Evolutionary conservation across 805 yeast species (phyloP).

Genomic region (Candida oleophila): DNA sequence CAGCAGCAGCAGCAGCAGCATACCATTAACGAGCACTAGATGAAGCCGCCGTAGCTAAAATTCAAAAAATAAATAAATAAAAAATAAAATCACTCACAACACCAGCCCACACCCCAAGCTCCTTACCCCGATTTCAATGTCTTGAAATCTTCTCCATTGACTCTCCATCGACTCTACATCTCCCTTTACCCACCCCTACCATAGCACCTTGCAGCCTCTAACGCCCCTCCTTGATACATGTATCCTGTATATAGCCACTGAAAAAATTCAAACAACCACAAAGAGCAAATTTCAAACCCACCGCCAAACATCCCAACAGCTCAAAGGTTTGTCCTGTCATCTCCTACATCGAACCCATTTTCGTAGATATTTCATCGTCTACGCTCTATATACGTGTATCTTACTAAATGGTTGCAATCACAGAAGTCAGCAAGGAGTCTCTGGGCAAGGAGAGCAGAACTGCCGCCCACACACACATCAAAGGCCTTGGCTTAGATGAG

Average conservation of each 20-base stretch:
- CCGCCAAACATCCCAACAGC: too few relatives aligned
- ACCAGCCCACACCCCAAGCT: too few relatives aligned
- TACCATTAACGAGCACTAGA: too few relatives aligned
- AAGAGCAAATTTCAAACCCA: neutral
- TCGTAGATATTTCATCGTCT: neutral
- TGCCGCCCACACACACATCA: constrained; percentile 96
- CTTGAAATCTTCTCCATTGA: too few relatives aligned
- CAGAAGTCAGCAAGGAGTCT: constrained; percentile 62
- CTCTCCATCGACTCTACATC: too few relatives aligned
- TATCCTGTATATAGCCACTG: neutral
- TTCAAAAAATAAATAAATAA: too few relatives aligned
- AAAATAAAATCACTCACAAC: too few relatives aligned
- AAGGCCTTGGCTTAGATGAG: constrained; percentile 92
- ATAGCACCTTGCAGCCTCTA: neutral
- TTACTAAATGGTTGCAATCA: constrained; percentile 65
- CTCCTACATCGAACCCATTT: neutral
- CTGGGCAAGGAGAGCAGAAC: constrained; percentile 62
- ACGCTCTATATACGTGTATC: neutral
- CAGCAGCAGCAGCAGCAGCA: too few relatives aligned
- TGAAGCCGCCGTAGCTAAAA: too few relatives aligned
- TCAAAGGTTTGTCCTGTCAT: too few relatives aligned
- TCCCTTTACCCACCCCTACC: too few relatives aligned
- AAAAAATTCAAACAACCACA: neutral
- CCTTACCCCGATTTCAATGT: too few relatives aligned
- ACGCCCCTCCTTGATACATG: neutral